A percentile compares a stretch with the other conserved stretches of the same genome.
Evolutionary conservation across 164 flowering plant genomes (phyloP).

Genomic region (Saururus chinensis): DNA sequence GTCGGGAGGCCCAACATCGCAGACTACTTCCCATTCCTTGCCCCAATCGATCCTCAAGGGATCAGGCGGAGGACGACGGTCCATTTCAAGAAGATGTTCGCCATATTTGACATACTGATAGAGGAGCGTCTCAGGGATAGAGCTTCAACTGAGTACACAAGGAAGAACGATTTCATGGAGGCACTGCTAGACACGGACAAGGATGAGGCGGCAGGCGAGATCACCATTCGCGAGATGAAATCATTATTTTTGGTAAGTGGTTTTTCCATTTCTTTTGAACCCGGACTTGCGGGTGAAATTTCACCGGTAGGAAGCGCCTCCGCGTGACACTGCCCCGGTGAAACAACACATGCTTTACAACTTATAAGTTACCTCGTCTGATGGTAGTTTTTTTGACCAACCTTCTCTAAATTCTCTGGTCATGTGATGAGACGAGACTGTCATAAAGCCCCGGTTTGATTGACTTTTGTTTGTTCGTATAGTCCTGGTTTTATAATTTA

Average conservation of each 20-base stretch:
- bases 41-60: conserved; percentile 7
- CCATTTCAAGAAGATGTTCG: background rate
- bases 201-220: background rate
- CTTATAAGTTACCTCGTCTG: too few species aligned
- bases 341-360: too few species aligned
- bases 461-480: too few species aligned
- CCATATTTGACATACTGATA: background rate
- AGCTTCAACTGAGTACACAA: background rate
- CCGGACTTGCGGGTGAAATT: too few species aligned
- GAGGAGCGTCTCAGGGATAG: conserved; percentile 6
- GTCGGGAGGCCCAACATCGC: conserved; percentile 10
- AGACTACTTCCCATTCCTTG: conserved; percentile 10
- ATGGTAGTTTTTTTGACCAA: too few species aligned
- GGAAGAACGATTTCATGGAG: conserved; percentile 2
- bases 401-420: too few species aligned
- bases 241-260: conserved; percentile 1
- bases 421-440: too few species aligned
- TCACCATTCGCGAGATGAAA: conserved; percentile 1
- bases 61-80: background rate
- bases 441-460: too few species aligned
- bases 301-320: too few species aligned
- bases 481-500: too few species aligned
- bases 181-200: conserved; percentile 2
- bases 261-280: too few species aligned
- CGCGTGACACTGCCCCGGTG: too few species aligned